A percentile compares a stretch with the other conserved stretches of the same genome.
Conservation (phyloP, 2,329 filamentous ascomycete species). For the Phialocephala subalpina region DNA sequence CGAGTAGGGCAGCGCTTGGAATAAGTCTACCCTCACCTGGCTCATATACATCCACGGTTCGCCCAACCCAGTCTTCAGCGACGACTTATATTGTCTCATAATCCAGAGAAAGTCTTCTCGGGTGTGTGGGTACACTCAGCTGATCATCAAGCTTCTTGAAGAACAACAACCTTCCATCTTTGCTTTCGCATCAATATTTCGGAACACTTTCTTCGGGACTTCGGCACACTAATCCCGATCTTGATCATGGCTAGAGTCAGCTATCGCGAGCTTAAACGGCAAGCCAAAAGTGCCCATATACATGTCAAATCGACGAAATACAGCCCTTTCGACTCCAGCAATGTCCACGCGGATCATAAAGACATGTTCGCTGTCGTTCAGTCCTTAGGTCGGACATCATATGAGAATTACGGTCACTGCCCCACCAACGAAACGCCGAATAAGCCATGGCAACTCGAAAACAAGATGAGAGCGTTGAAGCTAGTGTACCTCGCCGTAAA, state of each 20-base stretch:
- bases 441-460: not conserved
- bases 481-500: not conserved
- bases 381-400: not conserved
- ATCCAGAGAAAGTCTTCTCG: too few relatives aligned
- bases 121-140: too few relatives aligned
- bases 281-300: not conserved
- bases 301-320: not conserved
- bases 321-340: not conserved
- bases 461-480: not conserved
- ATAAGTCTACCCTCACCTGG: not conserved
- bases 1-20: not conserved
- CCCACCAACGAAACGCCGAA: not conserved
- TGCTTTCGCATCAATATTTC: too few relatives aligned
- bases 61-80: not conserved
- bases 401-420: not conserved
- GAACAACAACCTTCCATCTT: not conserved
- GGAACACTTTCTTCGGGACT: not conserved
- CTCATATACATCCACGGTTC: not conserved
- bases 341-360: not conserved
- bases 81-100: too few relatives aligned
- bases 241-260: not conserved
- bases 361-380: not conserved
- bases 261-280: conserved; percentile 1
- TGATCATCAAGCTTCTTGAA: too few relatives aligned
- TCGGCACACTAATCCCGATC: not conserved